A percentile compares a stretch with the other conserved stretches of the same genome.
These are phyloP conservation scores for Podosphaera aphanis DNA, from an alignment of 2,329 filamentous ascomycete genomes.

Conservation along the genomic window DNA sequence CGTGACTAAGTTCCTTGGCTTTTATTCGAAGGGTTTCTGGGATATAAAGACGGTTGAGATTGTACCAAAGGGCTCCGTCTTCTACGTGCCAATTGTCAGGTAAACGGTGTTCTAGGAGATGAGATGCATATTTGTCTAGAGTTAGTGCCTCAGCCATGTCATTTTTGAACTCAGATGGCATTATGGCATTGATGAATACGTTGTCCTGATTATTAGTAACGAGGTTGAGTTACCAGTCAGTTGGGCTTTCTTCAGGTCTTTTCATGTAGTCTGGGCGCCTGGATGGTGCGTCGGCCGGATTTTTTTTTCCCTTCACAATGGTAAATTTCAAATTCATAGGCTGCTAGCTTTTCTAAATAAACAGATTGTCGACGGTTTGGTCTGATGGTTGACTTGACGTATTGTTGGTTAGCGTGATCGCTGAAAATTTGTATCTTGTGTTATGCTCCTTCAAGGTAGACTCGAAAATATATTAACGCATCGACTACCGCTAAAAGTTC, in stretches of 20 bases:
- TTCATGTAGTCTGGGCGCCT: neutral
- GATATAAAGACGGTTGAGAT: neutral
- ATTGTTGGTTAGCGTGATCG: neutral
- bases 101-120: neutral
- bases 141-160: neutral
- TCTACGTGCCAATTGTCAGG: neutral
- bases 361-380: neutral
- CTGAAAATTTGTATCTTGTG: neutral
- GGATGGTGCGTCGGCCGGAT: neutral
- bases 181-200: neutral
- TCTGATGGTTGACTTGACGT: neutral
- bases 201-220: neutral
- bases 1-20: constrained; percentile 1
- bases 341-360: neutral
- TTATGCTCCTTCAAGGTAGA: neutral
- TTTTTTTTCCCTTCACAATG: neutral
- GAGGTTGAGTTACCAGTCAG: neutral
- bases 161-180: neutral
- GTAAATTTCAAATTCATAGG: neutral
- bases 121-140: neutral
- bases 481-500: neutral
- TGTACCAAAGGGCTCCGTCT: neutral
- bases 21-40: constrained; percentile 1
- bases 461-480: neutral
- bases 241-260: neutral